Base-by-base conservation (phyloP, 371 early-diverging fungal genomes). In the Rhizopus sp. region DNA sequence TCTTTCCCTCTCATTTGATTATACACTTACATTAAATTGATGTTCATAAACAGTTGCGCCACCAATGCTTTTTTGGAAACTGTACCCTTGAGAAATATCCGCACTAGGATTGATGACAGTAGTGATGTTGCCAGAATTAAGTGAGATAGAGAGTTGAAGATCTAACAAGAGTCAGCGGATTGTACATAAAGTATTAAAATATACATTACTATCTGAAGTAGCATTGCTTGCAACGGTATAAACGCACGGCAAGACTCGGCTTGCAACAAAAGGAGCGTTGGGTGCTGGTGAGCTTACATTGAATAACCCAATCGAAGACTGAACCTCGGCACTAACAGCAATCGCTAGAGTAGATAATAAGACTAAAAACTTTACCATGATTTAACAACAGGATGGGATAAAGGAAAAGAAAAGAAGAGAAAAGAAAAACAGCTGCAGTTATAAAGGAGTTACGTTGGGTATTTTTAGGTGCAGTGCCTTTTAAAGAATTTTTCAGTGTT, bases 211-310 rank as follows among this genome's bases (percentile, higher is more conserved):
- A 30, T 64, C 46, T 30, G 70, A 34, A 6, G 59, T 70, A 15
- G 68, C 53, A 35, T 57, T 62, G n/a, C 38, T 35, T 23, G 72
- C 52, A 50, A 72, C 58, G 41, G 60, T 51, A 60, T 70, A 76
- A 9, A 72, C 63, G 38, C 72, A 68, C 44, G 76, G 76, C 29
- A 76, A 57, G n/a, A 64, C 63, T 59, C 68, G 72, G 32, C 73
- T 68, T 9, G 70, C 64, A 38, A 72, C 70, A 59, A 70, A 76
- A 10, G 69, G 68, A 32, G 69, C 55, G 34, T 64, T 63, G 13
- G 60, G 57, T n/a, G 51, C 48, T 48, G 73, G 73, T 4, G 59
- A 62, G 10, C 65, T 62, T 17, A 73, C 70, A 52, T 66, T 69
- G 42, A 52, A 73, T 23, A 59, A 62, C 44, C 62, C 57, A 29